phyloP scores from a whole-genome alignment of 1,284 basidiomycete species.

The Cryptococcus neoformans region DNA sequence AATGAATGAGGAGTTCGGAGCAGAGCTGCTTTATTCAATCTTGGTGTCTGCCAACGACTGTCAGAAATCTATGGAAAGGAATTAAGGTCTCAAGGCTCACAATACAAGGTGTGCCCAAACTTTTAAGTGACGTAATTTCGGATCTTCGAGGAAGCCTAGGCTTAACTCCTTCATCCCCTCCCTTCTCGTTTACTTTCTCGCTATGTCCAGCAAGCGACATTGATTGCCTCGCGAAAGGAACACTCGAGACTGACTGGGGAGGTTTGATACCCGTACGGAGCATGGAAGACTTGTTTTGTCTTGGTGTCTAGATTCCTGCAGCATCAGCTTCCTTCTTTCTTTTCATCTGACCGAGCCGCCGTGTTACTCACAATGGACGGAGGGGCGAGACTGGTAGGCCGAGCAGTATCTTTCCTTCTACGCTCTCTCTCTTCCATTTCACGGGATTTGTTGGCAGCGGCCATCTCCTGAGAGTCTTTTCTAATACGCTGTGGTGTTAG shows the following conservation, averaged over 20 bases:
- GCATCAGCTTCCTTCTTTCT: not conserved
- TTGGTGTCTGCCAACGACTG: slow-evolving; percentile 23
- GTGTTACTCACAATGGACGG: slow-evolving; percentile 20
- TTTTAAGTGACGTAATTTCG: slow-evolving; percentile 16
- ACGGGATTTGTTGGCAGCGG: slow-evolving; percentile 21
- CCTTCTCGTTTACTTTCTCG: not conserved
- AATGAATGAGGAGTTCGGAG: slow-evolving; percentile 25
- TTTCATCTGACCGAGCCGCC: too few species aligned
- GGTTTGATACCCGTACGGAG: slow-evolving; percentile 15
- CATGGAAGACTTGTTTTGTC: slow-evolving; percentile 22
- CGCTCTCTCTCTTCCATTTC: slow-evolving; percentile 26
- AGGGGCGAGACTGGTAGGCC: slow-evolving; percentile 27
- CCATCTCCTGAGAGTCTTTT: not conserved
- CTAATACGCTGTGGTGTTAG: not conserved
- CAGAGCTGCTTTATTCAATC: slow-evolving; percentile 35
- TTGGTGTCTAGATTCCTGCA: slow-evolving; percentile 15
- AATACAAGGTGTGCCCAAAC: slow-evolving; percentile 26
- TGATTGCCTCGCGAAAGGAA: slow-evolving; percentile 7
- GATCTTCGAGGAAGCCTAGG: not conserved
- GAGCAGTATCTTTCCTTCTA: slow-evolving; percentile 27
- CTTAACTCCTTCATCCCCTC: not conserved
- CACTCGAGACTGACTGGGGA: not conserved
- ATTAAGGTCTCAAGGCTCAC: slow-evolving; percentile 10
- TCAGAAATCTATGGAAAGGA: not conserved
- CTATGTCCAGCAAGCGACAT: slow-evolving; percentile 12